phyloP scores from a whole-genome alignment of 1,284 basidiomycete species.

The Thecaphora frezii region DNA sequence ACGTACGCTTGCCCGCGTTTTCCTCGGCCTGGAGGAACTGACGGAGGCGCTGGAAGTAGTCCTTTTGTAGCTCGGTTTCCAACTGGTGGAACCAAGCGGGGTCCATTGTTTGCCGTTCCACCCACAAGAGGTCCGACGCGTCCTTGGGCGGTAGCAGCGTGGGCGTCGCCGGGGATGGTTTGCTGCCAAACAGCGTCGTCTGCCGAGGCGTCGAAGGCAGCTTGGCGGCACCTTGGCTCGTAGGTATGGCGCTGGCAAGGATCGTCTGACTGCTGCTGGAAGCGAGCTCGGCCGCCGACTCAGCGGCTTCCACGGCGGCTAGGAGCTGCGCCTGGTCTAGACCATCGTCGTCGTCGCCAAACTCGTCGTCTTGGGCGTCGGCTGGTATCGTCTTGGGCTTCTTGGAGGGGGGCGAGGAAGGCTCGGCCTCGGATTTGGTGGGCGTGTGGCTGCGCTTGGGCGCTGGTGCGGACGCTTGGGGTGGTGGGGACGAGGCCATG shows the following conservation, averaged over 20 bases:
- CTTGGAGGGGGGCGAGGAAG: slow-evolving; percentile 3
- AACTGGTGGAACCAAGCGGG: slow-evolving; percentile 42
- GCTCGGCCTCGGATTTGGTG: neutral
- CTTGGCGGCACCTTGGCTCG: neutral
- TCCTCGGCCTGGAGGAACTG: slow-evolving; percentile 44
- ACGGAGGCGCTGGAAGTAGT: slow-evolving; percentile 50
- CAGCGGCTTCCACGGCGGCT: slow-evolving; percentile 35
- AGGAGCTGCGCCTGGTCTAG: slow-evolving; percentile 38
- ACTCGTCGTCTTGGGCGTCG: slow-evolving; percentile 20
- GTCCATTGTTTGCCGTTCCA: slow-evolving; percentile 56
- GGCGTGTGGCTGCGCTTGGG: neutral
- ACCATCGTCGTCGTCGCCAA: slow-evolving; percentile 26
- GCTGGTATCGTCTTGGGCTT: neutral
- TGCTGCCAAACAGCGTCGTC: slow-evolving; percentile 8
- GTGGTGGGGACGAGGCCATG: too few relatives aligned
- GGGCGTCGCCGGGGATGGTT: slow-evolving; percentile 2
- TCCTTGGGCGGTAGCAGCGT: slow-evolving; percentile 10
- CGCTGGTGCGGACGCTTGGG: too few relatives aligned
- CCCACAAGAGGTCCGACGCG: slow-evolving; percentile 25
- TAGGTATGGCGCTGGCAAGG: too few relatives aligned
- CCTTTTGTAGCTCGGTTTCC: slow-evolving; percentile 40
- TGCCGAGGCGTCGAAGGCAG: slow-evolving; percentile 6
- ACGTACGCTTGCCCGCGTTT: slow-evolving; percentile 37
- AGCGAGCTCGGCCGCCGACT: slow-evolving; percentile 12
- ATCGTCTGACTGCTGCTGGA: slow-evolving; percentile 1